phyloP scores from a whole-genome alignment of 1,139 yeast species.

The Candida pseudoviswanathii region DNA sequence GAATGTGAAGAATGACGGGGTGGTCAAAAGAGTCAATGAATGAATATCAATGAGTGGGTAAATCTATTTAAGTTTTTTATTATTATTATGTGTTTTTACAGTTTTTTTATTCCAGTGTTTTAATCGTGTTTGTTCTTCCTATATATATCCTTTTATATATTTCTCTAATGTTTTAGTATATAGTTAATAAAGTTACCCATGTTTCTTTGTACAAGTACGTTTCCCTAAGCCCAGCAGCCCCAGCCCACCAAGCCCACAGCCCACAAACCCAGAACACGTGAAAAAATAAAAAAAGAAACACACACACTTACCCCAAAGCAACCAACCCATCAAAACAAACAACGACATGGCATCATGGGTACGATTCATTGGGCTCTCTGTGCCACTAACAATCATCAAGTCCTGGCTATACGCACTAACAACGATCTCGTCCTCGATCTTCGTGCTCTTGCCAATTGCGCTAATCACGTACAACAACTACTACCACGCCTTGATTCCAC shows the following conservation, averaged over 20 bases:
- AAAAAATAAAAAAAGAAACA: neutral
- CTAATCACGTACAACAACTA: conserved; percentile 28
- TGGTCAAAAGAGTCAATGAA: neutral
- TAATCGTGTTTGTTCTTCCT: conserved; percentile 3
- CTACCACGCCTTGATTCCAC: conserved; percentile 27
- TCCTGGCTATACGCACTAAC: conserved; percentile 24
- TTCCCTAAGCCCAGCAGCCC: too few relatives aligned
- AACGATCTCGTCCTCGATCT: conserved; percentile 19
- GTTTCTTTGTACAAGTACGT: too few relatives aligned
- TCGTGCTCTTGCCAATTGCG: conserved; percentile 28
- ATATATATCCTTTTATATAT: conserved; percentile 2
- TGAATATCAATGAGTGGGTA: neutral
- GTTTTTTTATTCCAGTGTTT: conserved; percentile 2
- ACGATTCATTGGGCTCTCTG: conserved; percentile 12
- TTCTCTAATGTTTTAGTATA: conserved; percentile 8
- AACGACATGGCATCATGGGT: conserved; percentile 7
- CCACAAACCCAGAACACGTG: neutral
- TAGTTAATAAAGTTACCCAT: conserved; percentile 1
- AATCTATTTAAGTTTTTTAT: neutral
- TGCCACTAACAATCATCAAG: conserved; percentile 15
- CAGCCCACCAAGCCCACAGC: too few relatives aligned
- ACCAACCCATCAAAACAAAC: neutral
- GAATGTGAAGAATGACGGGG: neutral
- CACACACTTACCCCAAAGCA: neutral
- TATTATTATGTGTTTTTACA: conserved; percentile 2